Evolutionary conservation across 768 basidiomycete genomes (phyloP), one percentile per base, ranked within the genome.

Genomic region (Gymnopilus dilepis): DNA sequence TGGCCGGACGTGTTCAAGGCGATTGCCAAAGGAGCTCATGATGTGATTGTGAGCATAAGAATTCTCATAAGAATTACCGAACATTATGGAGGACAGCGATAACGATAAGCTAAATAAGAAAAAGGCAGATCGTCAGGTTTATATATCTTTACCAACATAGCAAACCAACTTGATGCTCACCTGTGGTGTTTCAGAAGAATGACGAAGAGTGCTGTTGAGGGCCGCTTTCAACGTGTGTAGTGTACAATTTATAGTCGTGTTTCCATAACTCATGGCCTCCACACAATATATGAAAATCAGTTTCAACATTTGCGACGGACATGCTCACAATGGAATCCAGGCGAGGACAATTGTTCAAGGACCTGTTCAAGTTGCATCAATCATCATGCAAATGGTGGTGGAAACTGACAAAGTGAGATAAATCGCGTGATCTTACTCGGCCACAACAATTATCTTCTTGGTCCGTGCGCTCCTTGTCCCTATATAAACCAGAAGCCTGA

Each of bases 401-500:
- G n/a, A n/a, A n/a, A n/a, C n/a, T n/a, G n/a, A n/a, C n/a, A n/a
- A n/a, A n/a, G 47, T 50, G 47, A 15, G n/a, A n/a, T 13, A 47
- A 6, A 31, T 28, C 47, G 26, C n/a, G 47, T 28, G 26, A 48
- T 6, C 12, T 1, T 2, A 31, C 6, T 17, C 2, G 12, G 26
- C 15, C n/a, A 31, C 15, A 31, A 31, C 47, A 50, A 50, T 30
- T 17, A 50, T 5, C 28, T 17, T 6, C 17, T n/a, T 50, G 47
- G 47, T 50, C 47, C 47, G 47, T 50, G 47, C 47, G 28, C 15
- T 28, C 9, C 26, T 38, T 26, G n/a, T 21, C 4, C 4, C 22
- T 81, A 82, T 86, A 86, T 81, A 84, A 76, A 6, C 3, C 31
- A 3, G 28, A 11, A 26, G 41, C 22, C 33, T 43, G n/a, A 0